phyloP scores from a whole-genome alignment of 805 yeast genomes.

The Yamadazyma endophytica region DNA sequence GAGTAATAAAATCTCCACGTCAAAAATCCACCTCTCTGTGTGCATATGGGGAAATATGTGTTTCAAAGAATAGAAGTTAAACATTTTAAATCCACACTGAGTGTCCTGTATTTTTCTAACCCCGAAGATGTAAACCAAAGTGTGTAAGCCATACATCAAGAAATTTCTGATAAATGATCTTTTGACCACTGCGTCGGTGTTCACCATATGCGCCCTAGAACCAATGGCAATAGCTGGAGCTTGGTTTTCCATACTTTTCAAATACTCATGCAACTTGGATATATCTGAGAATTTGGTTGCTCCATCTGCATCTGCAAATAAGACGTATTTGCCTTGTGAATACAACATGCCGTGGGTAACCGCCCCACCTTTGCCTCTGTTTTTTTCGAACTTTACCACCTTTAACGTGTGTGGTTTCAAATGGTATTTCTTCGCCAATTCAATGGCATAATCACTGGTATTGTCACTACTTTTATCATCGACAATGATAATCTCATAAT shows the following conservation, averaged over 20 bases:
- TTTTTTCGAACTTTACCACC: conserved; percentile 63
- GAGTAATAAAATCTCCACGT: conserved; percentile 83
- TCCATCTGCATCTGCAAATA: conserved; percentile 98
- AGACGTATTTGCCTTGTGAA: conserved; percentile 63
- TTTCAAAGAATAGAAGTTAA: conserved; percentile 63
- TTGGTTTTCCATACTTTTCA: conserved; percentile 29
- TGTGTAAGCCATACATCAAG: conserved; percentile 88
- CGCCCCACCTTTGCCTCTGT: conserved; percentile 89
- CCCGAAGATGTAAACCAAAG: conserved; percentile 84
- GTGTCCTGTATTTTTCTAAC: conserved; percentile 85
- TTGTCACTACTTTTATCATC: conserved; percentile 91
- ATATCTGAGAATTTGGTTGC: conserved; percentile 81
- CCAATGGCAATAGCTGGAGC: conserved; percentile 75
- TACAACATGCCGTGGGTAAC: conserved; percentile 88
- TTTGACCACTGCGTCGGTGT: conserved; percentile 94
- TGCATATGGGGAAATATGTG: conserved; percentile 85
- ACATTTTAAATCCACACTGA: conserved; percentile 95
- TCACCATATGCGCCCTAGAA: conserved; percentile 94
- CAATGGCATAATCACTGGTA: conserved; percentile 68
- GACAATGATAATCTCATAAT: conserved; percentile 77
- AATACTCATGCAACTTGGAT: conserved; percentile 41
- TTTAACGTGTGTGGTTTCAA: conserved; percentile 58
- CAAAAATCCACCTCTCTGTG: conserved; percentile 98
- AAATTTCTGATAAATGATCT: conserved; percentile 84
- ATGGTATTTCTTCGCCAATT: conserved; percentile 48